Base-by-base conservation (phyloP, 345 rosid genomes). In the Pelargonium nanum region DNA sequence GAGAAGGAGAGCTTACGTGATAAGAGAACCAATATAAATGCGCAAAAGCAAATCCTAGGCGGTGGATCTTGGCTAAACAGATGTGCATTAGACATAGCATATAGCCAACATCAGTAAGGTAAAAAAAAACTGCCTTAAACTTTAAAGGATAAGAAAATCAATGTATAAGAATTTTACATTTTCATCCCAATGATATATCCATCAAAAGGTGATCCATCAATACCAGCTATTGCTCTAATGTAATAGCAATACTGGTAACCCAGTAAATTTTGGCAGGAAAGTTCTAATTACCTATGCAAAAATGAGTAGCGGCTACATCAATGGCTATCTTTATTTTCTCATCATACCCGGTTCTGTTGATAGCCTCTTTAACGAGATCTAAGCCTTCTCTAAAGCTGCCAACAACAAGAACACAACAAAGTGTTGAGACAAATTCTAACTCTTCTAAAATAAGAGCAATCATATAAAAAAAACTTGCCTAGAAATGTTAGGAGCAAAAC, bases 281-380 rank as follows among this genome's bases (percentile, higher is more conserved):
- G 66, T 53, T 57, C 23, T 53, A 60, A 62, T 78, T 71, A 93
- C 99, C 97, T 74, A 83, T 66, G 73, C 99, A 93, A 77, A 89
- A 87, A 61, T 77, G 75, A 68, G 92, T 79, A 68, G 99, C 97
- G 21, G 94, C 96, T 61, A 78, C 85, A 74, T 86, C 96, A 52
- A 93, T 78, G 54, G 90, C 99, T 64, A 93, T 85, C 85, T 89
- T 89, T 80, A 93, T 89, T 75, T 68, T 84, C 61, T 83, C 99
- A 57, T 55, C 73, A 66, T 87, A 84, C 32, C 88, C 91, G 15
- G 99, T 89, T 81, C 99, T 84, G 79, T 67, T 57, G 72, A 87
- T 89, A 59, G 99, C 99, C 80, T 89, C 95, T 76, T 79, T 84
- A 67, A 93, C 94, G 70, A 87, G 79, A 80, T 85, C 96, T 79